Base-by-base conservation (phyloP, 2,329 filamentous ascomycete genomes). In the Xylaria sp. region DNA sequence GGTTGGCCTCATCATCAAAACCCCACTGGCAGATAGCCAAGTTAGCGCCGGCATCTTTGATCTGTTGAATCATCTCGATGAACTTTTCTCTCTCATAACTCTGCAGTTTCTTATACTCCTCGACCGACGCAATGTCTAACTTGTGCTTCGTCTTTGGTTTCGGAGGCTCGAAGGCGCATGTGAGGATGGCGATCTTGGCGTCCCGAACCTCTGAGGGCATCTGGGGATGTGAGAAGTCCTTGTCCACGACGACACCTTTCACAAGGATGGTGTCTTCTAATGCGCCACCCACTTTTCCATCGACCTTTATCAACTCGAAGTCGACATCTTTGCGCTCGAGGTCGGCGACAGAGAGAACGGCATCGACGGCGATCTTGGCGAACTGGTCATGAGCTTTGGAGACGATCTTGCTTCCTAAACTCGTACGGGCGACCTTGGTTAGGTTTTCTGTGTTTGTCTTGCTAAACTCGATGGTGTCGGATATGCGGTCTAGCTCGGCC, bases 141-240 rank as follows among this genome's bases (percentile, higher is more conserved):
- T 98, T 97, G 84, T 99, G 96, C 89, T 99, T 99, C 57, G 96
- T 99, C 89, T 99, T 99, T 75, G 96, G 96, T 88, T 99, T 99
- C 60, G 96, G 96, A 37, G 96, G 96, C 85, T 99, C 96, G 79
- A 99, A 99, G 3, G 96, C 94, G 81, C 96, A 99, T 60, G 96
- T 99, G 69, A 99, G 85, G 77, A 99, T 99, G 75, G 96, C 96
- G 78, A 99, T 90, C 86, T 98, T 98, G 79, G 96, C 97, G 82
- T 99, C 94, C 76, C 86, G 88, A 72, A 99, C 95, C 82, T 98
- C 94, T 60, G 92, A 93, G 12, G 96, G 96, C 96, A 99, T 99
- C 84, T 99, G 96, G 13, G 96, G 96, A 82, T 99, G 96, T 42
- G 96, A 98, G 82, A 99, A 99, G 84, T 99, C 97, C 86, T 99